Percentiles rank a stretch among this genome's conserved stretches.
These are phyloP conservation scores for Exserohilum rostratum DNA, from an alignment of 2,329 filamentous ascomycete genomes.

Conservation along the genomic window DNA sequence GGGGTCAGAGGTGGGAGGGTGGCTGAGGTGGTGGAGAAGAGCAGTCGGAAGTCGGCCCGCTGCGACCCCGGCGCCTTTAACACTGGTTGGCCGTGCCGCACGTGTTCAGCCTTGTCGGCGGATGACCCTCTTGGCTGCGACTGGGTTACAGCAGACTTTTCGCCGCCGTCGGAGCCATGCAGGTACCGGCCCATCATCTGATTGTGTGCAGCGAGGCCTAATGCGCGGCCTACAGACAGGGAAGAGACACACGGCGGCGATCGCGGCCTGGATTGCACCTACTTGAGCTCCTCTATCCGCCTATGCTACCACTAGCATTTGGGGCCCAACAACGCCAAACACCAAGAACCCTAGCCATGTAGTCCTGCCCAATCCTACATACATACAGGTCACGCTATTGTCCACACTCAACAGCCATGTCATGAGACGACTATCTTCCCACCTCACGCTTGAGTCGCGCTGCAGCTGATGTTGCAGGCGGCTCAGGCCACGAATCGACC, in stretches of 20 bases:
- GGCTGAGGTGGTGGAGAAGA: slow-evolving; percentile 23
- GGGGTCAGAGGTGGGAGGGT: slow-evolving; percentile 21
- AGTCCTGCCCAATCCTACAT: not conserved
- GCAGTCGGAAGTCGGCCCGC: slow-evolving; percentile 29
- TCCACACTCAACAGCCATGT: too few species aligned
- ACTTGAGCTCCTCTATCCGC: too few species aligned
- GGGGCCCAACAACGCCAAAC: slow-evolving; percentile 3
- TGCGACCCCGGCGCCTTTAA: slow-evolving; percentile 15
- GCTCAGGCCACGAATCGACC: slow-evolving; percentile 83
- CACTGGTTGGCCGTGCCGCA: slow-evolving; percentile 6
- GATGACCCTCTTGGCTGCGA: slow-evolving; percentile 10
- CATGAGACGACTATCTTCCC: slow-evolving; percentile 49
- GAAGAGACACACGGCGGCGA: not conserved
- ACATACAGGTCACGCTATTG: too few species aligned
- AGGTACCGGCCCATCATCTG: slow-evolving; percentile 26
- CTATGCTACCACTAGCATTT: not conserved
- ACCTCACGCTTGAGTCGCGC: slow-evolving; percentile 68
- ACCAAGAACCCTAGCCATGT: not conserved
- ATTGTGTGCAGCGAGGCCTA: not conserved
- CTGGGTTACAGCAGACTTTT: slow-evolving; percentile 17
- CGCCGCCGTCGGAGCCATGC: slow-evolving; percentile 29
- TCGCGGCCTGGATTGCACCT: too few species aligned
- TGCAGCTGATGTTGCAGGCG: slow-evolving; percentile 57
- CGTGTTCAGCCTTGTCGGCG: slow-evolving; percentile 25
- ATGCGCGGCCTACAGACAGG: not conserved